Conservation (phyloP, 805 yeast genomes). For the Teunomyces barrocoloradensis region DNA sequence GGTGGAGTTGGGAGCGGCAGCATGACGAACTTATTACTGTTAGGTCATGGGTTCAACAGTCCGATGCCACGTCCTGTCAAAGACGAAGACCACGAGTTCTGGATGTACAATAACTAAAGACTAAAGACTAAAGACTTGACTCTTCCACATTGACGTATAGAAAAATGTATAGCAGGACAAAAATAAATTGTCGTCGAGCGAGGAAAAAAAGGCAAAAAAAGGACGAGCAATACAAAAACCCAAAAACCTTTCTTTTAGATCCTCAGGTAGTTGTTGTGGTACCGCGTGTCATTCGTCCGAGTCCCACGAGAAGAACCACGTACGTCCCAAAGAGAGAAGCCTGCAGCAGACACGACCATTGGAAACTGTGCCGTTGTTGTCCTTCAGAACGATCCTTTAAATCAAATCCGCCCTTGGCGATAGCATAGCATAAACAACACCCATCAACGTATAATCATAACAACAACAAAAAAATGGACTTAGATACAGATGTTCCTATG, state of each 20-base stretch:
- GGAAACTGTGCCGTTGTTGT: too few relatives aligned
- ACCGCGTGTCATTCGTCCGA: not conserved
- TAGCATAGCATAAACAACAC: not conserved
- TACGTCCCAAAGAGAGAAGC: too few relatives aligned
- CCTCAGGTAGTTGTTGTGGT: not conserved
- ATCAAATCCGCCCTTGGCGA: not conserved
- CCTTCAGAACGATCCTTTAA: not conserved
- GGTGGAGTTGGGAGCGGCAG: not conserved
- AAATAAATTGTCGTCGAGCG: not conserved
- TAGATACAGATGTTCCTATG: conserved; percentile 82
- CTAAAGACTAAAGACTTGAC: too few relatives aligned
- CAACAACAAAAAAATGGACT: conserved; percentile 45
- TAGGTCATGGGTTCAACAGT: conserved; percentile 9
- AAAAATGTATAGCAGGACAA: too few relatives aligned
- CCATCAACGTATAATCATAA: too few relatives aligned
- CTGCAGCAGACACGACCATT: too few relatives aligned
- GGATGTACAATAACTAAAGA: not conserved
- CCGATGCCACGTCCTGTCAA: not conserved
- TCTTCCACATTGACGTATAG: too few relatives aligned
- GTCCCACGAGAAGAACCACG: not conserved
- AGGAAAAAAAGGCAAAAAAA: not conserved
- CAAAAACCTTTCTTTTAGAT: not conserved
- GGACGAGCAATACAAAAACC: not conserved
- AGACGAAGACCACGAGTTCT: not conserved
- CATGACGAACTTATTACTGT: conserved; percentile 25